Percentiles rank a stretch among this genome's conserved stretches.
Evolutionary conservation across 2,329 filamentous ascomycete genomes (phyloP).

Genomic region (Aspergillus brunneoviolaceus): DNA sequence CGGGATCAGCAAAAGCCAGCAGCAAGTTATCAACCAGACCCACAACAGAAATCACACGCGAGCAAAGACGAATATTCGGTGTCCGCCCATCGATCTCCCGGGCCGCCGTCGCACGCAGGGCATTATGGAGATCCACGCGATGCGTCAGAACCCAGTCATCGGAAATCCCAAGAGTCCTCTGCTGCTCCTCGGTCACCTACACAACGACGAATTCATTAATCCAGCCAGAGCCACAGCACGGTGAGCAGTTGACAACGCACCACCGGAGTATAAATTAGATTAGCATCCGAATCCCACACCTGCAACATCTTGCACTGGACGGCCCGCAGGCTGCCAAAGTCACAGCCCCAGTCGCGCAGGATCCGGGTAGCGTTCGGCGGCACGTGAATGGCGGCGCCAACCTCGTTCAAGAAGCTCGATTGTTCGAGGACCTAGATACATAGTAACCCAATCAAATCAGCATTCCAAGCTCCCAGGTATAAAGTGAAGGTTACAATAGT

Average conservation of each 20-base stretch:
- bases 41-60: slow-evolving; percentile 25
- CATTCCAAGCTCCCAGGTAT: not conserved
- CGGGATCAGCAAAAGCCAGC: not conserved
- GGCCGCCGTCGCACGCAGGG: slow-evolving; percentile 31
- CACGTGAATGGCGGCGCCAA: slow-evolving; percentile 35
- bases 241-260: not conserved
- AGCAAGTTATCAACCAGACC: not conserved
- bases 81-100: slow-evolving; percentile 18
- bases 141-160: slow-evolving; percentile 29
- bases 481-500: too few species aligned
- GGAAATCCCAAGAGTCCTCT: slow-evolving; percentile 3
- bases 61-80: slow-evolving; percentile 19
- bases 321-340: slow-evolving; percentile 19
- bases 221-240: too few species aligned
- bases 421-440: slow-evolving; percentile 22
- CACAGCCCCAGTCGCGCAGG: slow-evolving; percentile 29
- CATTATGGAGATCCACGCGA: slow-evolving; percentile 42
- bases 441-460: not conserved
- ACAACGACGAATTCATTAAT: not conserved
- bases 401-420: slow-evolving; percentile 34
- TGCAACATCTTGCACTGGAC: slow-evolving; percentile 15
- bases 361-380: slow-evolving; percentile 33
- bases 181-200: slow-evolving; percentile 15
- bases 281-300: slow-evolving; percentile 12
- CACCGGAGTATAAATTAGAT: not conserved